Evolutionary conservation across 352 stramenopile genomes (phyloP).

Genomic region (Phytophthora idaei): DNA sequence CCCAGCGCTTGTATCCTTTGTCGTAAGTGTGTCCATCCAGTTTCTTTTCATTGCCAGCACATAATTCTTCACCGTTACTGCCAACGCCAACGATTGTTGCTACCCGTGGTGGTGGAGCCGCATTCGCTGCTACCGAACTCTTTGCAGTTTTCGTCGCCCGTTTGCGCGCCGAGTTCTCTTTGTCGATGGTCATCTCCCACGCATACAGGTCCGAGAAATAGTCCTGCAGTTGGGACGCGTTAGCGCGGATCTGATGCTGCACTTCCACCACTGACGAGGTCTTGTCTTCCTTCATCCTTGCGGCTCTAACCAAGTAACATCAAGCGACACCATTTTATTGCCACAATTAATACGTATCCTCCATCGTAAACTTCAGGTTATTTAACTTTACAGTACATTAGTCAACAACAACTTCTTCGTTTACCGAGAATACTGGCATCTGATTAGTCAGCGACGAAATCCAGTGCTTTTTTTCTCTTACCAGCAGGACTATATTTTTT

Average conservation of each 20-base stretch:
- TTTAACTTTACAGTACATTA: too few species aligned
- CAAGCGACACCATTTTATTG: too few species aligned
- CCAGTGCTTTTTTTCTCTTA: too few species aligned
- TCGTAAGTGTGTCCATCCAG: constrained; percentile 86
- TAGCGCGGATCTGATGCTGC: constrained; percentile 85
- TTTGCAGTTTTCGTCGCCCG: constrained; percentile 19
- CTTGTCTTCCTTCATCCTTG: constrained; percentile 30
- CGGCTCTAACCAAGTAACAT: background rate
- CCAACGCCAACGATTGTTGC: constrained; percentile 6
- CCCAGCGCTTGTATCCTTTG: constrained; percentile 92
- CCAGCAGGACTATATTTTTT: too few species aligned
- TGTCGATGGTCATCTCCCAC: constrained; percentile 77
- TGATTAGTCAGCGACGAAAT: too few species aligned
- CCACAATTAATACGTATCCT: too few species aligned
- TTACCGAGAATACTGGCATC: too few species aligned
- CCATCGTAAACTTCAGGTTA: too few species aligned
- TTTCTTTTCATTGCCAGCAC: constrained; percentile 22
- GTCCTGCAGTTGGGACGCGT: constrained; percentile 77
- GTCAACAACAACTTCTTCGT: too few species aligned
- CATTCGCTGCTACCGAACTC: constrained; percentile 1
- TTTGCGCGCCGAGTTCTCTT: constrained; percentile 54
- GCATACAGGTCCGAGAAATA: constrained; percentile 79
- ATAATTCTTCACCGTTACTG: background rate
- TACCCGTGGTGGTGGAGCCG: constrained; percentile 30
- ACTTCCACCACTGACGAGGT: constrained; percentile 54